These are phyloP conservation scores for Talaromyces amestolkiae DNA, from an alignment of 2,329 filamentous ascomycete species.

Conservation along the genomic window DNA sequence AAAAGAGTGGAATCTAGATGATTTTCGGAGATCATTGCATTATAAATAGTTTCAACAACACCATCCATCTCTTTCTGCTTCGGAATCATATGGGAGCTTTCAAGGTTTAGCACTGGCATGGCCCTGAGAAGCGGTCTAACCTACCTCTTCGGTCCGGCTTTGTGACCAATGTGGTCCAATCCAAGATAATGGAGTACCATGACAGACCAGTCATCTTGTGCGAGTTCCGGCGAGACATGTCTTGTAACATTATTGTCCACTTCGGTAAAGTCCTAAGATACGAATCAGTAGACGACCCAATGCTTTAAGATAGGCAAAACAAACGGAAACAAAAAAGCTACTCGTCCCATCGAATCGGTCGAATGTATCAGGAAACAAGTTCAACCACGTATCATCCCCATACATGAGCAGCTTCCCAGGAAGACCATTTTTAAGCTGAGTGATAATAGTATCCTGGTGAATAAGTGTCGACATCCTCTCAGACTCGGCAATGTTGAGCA, in stretches of 20 bases:
- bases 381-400: slow-evolving; percentile 97
- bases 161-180: slow-evolving; percentile 95
- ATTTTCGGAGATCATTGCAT: slow-evolving; percentile 65
- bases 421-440: slow-evolving; percentile 74
- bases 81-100: slow-evolving; percentile 80
- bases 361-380: slow-evolving; percentile 89
- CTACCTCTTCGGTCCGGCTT: slow-evolving; percentile 80
- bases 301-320: slow-evolving; percentile 37
- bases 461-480: slow-evolving; percentile 86
- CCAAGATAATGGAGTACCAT: slow-evolving; percentile 96
- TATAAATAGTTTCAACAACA: slow-evolving; percentile 73
- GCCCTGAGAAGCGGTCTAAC: not conserved
- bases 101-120: slow-evolving; percentile 21
- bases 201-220: slow-evolving; percentile 78
- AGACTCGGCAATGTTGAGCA: slow-evolving; percentile 92
- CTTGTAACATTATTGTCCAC: slow-evolving; percentile 97
- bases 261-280: slow-evolving; percentile 82
- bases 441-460: slow-evolving; percentile 91
- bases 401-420: slow-evolving; percentile 85
- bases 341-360: slow-evolving; percentile 85
- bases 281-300: slow-evolving; percentile 2
- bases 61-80: slow-evolving; percentile 94
- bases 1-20: slow-evolving; percentile 78
- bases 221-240: slow-evolving; percentile 75
- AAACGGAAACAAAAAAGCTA: slow-evolving; percentile 95